These are phyloP conservation scores for Asterochloris sp. DNA, from an alignment of 139 green algal genomes.

Conservation along the genomic window DNA sequence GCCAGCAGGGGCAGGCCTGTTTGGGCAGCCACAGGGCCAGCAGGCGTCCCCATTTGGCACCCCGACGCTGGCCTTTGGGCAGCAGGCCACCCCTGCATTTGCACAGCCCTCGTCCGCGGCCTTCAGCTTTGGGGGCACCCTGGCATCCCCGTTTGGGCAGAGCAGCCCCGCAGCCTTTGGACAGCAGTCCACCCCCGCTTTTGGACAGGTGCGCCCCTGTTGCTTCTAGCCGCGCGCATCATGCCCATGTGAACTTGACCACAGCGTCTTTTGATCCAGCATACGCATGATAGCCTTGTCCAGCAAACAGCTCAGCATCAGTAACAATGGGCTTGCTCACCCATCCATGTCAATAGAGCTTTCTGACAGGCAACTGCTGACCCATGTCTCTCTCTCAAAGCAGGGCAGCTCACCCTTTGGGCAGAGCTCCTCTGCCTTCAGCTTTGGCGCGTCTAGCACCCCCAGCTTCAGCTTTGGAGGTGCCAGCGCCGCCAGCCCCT, in stretches of 20 bases:
- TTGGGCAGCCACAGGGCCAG: no score
- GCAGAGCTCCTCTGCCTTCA: conserved; percentile 14
- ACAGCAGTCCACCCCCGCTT: conserved; percentile 31
- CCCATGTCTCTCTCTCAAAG: background rate
- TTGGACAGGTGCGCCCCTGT: conserved; percentile 27
- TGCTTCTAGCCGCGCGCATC: no score
- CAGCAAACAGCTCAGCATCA: no score
- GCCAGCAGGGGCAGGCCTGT: no score
- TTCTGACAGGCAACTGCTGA: no score
- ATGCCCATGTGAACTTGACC: no score
- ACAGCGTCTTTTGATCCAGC: no score
- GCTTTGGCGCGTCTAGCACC: background rate
- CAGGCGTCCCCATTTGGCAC: conserved; percentile 26
- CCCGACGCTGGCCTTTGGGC: conserved; percentile 13
- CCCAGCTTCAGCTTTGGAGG: conserved; percentile 26
- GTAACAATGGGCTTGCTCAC: no score
- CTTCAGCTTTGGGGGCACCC: conserved; percentile 32
- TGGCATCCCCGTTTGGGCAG: conserved; percentile 11
- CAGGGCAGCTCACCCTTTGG: conserved; percentile 46
- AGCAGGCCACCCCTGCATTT: background rate
- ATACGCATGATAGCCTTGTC: no score
- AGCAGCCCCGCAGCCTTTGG: conserved; percentile 29
- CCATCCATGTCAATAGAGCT: no score
- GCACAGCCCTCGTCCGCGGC: background rate
- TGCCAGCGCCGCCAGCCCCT: conserved; percentile 2